Conservation (phyloP, 805 yeast species). For the Candida krabiensis region DNA sequence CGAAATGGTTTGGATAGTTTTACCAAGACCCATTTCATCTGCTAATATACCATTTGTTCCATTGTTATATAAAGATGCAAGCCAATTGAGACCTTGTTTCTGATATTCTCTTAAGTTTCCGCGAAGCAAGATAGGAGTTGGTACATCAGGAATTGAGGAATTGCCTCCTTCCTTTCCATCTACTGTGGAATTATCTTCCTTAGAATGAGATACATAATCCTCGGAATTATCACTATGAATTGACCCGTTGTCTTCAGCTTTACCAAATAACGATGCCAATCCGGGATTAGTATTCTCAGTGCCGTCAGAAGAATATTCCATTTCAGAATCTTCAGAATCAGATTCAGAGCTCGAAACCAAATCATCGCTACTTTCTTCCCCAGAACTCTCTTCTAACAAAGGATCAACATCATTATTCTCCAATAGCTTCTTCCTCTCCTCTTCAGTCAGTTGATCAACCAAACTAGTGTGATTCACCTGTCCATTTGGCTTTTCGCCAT, state of each 20-base stretch:
- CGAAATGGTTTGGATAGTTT: conserved; percentile 94
- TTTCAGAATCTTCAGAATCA: conserved; percentile 14
- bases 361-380: conserved; percentile 14
- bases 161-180: conserved; percentile 18
- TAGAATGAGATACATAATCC: conserved; percentile 40
- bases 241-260: conserved; percentile 35
- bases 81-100: conserved; percentile 95
- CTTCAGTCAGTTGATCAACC: conserved; percentile 30
- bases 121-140: conserved; percentile 70
- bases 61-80: conserved; percentile 88
- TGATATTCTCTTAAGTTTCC: conserved; percentile 90
- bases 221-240: conserved; percentile 30
- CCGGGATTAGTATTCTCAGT: conserved; percentile 22
- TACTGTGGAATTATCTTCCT: conserved; percentile 18
- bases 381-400: conserved; percentile 22
- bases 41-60: conserved; percentile 96
- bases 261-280: conserved; percentile 39
- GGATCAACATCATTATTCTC: conserved; percentile 22
- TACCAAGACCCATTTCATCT: conserved; percentile 98
- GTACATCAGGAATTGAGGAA: conserved; percentile 64
- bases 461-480: conserved; percentile 12
- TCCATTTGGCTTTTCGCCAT: conserved; percentile 23
- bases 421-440: conserved; percentile 19
- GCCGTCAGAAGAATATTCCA: conserved; percentile 17
- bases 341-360: conserved; percentile 24